Base-by-base conservation (phyloP, 2,329 filamentous ascomycete genomes). In the Hymenoscyphus albidus region DNA sequence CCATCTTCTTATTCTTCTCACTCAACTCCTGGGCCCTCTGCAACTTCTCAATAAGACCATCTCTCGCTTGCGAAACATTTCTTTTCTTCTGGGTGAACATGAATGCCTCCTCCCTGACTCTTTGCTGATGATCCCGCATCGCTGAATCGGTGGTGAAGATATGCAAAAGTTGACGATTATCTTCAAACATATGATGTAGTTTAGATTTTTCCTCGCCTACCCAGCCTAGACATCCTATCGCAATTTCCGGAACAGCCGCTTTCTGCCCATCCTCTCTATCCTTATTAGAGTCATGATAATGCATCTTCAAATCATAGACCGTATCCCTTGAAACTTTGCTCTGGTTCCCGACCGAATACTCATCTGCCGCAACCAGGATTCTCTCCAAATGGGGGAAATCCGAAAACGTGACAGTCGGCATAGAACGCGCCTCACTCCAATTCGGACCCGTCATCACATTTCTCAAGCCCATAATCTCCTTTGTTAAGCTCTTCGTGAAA, bases 401-500 rank as follows among this genome's bases (percentile, higher is more conserved):
- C 35, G 67, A 65, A 39, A 70, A 66, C 14, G 27, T 32, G 18
- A 68, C 61, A 2, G 62, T 64, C 0, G 68, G 69, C 22, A 55
- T 61, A 48, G 65, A 67, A 5, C 65, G 62, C 7, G 69, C 27
- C 3, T 68, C 64, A 13, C 56, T 69, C 59, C 65, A 70, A 39
- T 69, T 70, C 1, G 70, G 69, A 65, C 70, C 67, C 3, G 70
- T 66, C 69, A 72, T 71, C 48, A 72, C 66, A 16, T 68, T 71
- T 16, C 63, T 60, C 1, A 70, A 31, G 6, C 58, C 56, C 9
- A 55, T 38, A 4, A 70, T 39, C 5, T 67, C 42, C 7, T 64
- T 56, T 16, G 64, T 63, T 6, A 72, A 59, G 2, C 63, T 64
- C n/a, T 66, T 62, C 12, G 70, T 40, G 10, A 67, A 66, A 61